Base-by-base conservation (phyloP, 2,329 filamentous ascomycete species). In the Fusarium armeniacum region DNA sequence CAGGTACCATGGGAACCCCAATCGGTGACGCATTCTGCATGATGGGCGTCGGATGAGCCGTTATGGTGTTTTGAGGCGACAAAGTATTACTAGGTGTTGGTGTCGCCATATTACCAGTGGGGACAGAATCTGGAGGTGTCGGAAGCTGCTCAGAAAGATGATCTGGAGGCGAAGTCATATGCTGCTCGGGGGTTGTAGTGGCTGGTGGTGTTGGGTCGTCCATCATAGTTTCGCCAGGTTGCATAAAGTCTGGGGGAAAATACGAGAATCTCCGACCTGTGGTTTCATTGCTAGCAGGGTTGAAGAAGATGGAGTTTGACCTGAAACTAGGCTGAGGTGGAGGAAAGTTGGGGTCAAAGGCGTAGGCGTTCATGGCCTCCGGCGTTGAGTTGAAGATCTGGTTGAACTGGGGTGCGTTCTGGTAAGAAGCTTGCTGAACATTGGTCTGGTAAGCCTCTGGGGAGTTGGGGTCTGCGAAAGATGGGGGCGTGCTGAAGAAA, bases 231-330 rank as follows among this genome's bases (percentile, higher is more conserved):
- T 81, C 79, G 16, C 75, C 75, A 15, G 75, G 67, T 20, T 81
- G 77, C 32, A 74, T 75, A 13, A 81, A 79, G 22, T 90, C 88
- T 2, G 89, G 89, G 12, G 89, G 87, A 68, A 90, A 90, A 70
- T 90, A 89, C 18, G 88, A 90, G 66, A 89, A 88, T 10, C 88
- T 82, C 24, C 88, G 84, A 10, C 88, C 87, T 41, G 81, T 83
- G 11, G 80, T 80, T 63, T 88, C 86, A 7, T 82, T 84, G 20
- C 83, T 83, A 2, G 85, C 83, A 8, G 88, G 88, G 60, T 86
- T 87, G 68, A 85, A 81, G 77, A 91, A 91, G 63, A 91, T 91
- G 2, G 89, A 90, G 74, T 89, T 89, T 12, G 89, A 90, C 55
- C 89, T 84, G 78, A 91, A 91, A 5, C 83, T 85, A 2, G 83